Conservation (phyloP, 2,329 filamentous ascomycete species). For the Onygenales sp. region DNA sequence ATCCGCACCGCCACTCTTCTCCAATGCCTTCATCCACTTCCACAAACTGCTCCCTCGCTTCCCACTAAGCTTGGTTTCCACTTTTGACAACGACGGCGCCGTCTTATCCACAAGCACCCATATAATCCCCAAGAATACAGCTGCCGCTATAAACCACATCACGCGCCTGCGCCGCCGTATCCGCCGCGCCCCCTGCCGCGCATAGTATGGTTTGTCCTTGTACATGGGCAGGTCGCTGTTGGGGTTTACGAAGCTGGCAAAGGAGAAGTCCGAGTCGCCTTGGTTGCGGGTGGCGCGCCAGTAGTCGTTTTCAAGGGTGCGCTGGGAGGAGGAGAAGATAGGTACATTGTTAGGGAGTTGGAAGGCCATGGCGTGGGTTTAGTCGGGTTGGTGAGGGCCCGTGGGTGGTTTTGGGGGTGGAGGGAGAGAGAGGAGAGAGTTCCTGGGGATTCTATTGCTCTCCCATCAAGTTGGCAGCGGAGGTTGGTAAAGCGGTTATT, state of each 20-base stretch:
- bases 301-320: constrained; percentile 54
- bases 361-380: constrained; percentile 38
- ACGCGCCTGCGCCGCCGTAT: constrained; percentile 50
- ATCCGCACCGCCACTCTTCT: constrained; percentile 31
- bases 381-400: neutral
- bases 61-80: constrained; percentile 10
- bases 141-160: constrained; percentile 42
- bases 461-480: too few species aligned
- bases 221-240: constrained; percentile 77
- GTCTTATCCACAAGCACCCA: constrained; percentile 49
- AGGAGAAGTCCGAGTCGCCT: constrained; percentile 31
- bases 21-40: constrained; percentile 48
- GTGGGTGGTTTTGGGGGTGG: too few species aligned
- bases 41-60: constrained; percentile 35
- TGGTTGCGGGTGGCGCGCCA: constrained; percentile 44
- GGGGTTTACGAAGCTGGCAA: constrained; percentile 55
- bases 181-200: constrained; percentile 38
- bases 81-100: constrained; percentile 1
- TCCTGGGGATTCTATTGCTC: neutral
- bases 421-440: neutral
- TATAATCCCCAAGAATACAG: constrained; percentile 48
- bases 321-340: constrained; percentile 56
- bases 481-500: neutral
- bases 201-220: constrained; percentile 88
- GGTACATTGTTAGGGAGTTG: constrained; percentile 60